These are phyloP conservation scores for Cryphonectria japonica DNA, from an alignment of 2,329 filamentous ascomycete species.

Conservation along the genomic window DNA sequence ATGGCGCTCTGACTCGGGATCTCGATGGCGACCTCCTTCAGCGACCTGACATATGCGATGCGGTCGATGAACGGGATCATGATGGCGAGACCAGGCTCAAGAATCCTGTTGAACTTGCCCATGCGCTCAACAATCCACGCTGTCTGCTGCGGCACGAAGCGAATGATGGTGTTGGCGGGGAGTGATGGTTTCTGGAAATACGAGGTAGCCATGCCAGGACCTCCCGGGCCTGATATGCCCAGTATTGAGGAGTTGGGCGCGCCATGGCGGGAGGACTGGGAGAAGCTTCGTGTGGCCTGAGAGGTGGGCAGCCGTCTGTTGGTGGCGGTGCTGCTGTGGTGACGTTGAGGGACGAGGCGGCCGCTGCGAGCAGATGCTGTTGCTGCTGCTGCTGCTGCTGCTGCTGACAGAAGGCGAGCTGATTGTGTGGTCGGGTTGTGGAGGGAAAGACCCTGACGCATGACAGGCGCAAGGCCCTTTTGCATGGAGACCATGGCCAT, in stretches of 20 bases:
- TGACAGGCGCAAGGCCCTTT: slow-evolving; percentile 26
- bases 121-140: slow-evolving; percentile 99
- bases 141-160: slow-evolving; percentile 98
- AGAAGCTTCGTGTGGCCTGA: slow-evolving; percentile 23
- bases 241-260: slow-evolving; percentile 32
- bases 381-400: slow-evolving; percentile 16
- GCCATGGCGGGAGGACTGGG: slow-evolving; percentile 29
- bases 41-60: slow-evolving; percentile 95
- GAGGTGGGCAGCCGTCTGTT: slow-evolving; percentile 6
- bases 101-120: slow-evolving; percentile 94
- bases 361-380: neutral
- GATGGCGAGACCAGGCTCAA: slow-evolving; percentile 88
- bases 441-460: slow-evolving; percentile 21
- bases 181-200: slow-evolving; percentile 78
- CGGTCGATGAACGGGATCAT: slow-evolving; percentile 89
- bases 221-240: slow-evolving; percentile 38
- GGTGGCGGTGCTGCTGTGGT: slow-evolving; percentile 7
- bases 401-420: slow-evolving; percentile 18
- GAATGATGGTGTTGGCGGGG: slow-evolving; percentile 91
- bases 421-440: slow-evolving; percentile 18
- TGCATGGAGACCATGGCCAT: slow-evolving; percentile 29
- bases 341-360: neutral
- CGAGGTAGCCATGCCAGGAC: slow-evolving; percentile 59
- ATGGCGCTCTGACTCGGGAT: slow-evolving; percentile 98
- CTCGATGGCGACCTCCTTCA: slow-evolving; percentile 96